phyloP scores from a whole-genome alignment of 148 eudicot species.

The Dianthus caryophyllus region DNA sequence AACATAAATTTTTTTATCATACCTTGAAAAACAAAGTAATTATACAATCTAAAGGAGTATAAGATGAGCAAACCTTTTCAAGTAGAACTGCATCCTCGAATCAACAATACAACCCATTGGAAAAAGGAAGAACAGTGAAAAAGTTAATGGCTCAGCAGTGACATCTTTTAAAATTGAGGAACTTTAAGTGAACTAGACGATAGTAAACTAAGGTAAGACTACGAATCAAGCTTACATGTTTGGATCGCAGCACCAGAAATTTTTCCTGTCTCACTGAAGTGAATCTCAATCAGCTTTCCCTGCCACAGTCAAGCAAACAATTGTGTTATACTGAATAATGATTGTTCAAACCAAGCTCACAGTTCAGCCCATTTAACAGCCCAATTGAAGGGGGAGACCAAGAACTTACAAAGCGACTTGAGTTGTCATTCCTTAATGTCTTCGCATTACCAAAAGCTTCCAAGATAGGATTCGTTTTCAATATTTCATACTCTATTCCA shows the following conservation, averaged over 20 bases:
- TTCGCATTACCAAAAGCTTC: slow-evolving; percentile 99
- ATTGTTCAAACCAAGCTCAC: slow-evolving; percentile 6
- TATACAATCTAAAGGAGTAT: slow-evolving; percentile 11
- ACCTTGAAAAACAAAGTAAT: slow-evolving; percentile 5
- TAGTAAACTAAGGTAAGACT: slow-evolving; percentile 10
- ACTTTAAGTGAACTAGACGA: neutral
- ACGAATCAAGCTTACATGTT: slow-evolving; percentile 65
- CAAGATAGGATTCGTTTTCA: slow-evolving; percentile 87
- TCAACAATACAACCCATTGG: slow-evolving; percentile 18
- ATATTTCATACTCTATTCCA: slow-evolving; percentile 90
- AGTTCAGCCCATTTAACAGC: neutral
- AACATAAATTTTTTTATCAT: neutral
- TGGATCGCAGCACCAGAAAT: slow-evolving; percentile 95
- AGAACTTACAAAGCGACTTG: slow-evolving; percentile 93
- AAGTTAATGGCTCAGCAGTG: slow-evolving; percentile 17
- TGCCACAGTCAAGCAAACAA: slow-evolving; percentile 28
- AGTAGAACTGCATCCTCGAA: slow-evolving; percentile 63
- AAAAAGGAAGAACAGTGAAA: neutral
- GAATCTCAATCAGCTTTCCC: slow-evolving; percentile 98
- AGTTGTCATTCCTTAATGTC: slow-evolving; percentile 88
- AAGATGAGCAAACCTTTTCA: slow-evolving; percentile 65
- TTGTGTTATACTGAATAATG: too few relatives aligned
- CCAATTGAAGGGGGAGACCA: slow-evolving; percentile 7
- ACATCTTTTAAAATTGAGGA: neutral
- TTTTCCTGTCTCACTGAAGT: slow-evolving; percentile 95